Conservation (phyloP, 495 filamentous ascomycete genomes). For the Xylona heveae region DNA sequence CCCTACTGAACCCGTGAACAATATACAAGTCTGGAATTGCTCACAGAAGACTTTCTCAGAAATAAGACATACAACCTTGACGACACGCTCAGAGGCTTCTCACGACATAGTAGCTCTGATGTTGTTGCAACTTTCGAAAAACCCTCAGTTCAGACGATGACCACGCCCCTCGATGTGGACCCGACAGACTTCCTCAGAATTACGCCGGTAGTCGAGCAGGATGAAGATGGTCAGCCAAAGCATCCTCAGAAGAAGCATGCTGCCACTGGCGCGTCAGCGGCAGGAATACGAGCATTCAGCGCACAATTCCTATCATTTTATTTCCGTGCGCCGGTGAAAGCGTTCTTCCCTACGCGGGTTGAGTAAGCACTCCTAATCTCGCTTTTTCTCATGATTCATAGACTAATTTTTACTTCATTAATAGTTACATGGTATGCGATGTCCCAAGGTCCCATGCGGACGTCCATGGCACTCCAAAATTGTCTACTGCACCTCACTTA, state of each 20-base stretch:
- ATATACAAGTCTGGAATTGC: too few relatives aligned
- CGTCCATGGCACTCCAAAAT: neutral
- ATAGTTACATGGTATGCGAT: conserved; percentile 34
- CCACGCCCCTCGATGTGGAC: neutral
- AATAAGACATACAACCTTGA: too few relatives aligned
- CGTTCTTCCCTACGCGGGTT: conserved; percentile 72
- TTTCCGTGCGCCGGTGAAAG: conserved; percentile 71
- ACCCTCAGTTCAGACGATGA: too few relatives aligned
- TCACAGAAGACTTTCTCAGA: too few relatives aligned
- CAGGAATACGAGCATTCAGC: conserved; percentile 57
- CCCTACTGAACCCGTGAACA: too few relatives aligned
- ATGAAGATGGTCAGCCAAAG: conserved; percentile 22
- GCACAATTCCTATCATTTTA: conserved; percentile 70
- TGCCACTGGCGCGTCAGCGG: conserved; percentile 53
- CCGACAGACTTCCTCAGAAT: neutral
- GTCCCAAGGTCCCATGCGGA: too few relatives aligned
- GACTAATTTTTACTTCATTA: too few relatives aligned
- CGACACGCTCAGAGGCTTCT: too few relatives aligned
- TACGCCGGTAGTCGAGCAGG: too few relatives aligned
- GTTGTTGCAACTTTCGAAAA: too few relatives aligned
- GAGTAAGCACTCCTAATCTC: conserved; percentile 44
- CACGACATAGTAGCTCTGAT: too few relatives aligned
- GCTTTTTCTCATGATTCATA: neutral
- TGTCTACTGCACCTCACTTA: conserved; percentile 1
- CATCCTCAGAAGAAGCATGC: conserved; percentile 34